Evolutionary conservation across 78 protist genomes (phyloP).

Genomic region (Dictyostelium intermedium): DNA sequence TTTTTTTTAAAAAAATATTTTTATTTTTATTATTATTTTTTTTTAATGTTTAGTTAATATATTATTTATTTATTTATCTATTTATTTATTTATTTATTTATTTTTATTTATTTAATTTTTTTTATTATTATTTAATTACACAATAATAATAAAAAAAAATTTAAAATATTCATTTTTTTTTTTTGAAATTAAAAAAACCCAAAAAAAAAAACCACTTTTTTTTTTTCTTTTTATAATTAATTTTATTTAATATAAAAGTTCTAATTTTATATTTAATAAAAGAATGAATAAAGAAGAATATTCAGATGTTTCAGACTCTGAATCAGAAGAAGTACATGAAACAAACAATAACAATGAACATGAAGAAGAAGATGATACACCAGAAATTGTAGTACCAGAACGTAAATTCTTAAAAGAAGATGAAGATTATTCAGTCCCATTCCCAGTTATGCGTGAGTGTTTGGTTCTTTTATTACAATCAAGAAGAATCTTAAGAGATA

Average conservation of each 20-base stretch:
- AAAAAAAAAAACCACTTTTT: not conserved
- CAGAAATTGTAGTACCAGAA: slow-evolving; percentile 64
- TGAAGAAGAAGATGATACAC: slow-evolving; percentile 52
- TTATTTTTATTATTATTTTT: no score
- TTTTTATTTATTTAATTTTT: no score
- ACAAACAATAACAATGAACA: slow-evolving; percentile 6
- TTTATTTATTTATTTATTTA: no score
- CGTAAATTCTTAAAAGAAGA: slow-evolving; percentile 72
- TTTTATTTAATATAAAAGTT: not conserved
- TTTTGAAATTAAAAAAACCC: not conserved
- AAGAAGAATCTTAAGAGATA: slow-evolving; percentile 79
- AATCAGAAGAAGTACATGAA: not conserved
- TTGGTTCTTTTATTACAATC: slow-evolving; percentile 83
- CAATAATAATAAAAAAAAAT: no score
- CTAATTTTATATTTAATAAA: not conserved
- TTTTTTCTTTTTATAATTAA: not conserved
- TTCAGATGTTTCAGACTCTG: slow-evolving; percentile 35
- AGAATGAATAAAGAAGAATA: slow-evolving; percentile 34
- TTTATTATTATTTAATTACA: no score
- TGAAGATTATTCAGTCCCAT: slow-evolving; percentile 79
- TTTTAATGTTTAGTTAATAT: not conserved
- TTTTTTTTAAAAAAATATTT: no score
- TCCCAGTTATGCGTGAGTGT: slow-evolving; percentile 85
- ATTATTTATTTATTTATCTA: no score
- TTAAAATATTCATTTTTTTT: no score